Percentiles rank a stretch among this genome's conserved stretches.
Conservation (phyloP, 441 rosid genomes). For the Melastoma candidum region DNA sequence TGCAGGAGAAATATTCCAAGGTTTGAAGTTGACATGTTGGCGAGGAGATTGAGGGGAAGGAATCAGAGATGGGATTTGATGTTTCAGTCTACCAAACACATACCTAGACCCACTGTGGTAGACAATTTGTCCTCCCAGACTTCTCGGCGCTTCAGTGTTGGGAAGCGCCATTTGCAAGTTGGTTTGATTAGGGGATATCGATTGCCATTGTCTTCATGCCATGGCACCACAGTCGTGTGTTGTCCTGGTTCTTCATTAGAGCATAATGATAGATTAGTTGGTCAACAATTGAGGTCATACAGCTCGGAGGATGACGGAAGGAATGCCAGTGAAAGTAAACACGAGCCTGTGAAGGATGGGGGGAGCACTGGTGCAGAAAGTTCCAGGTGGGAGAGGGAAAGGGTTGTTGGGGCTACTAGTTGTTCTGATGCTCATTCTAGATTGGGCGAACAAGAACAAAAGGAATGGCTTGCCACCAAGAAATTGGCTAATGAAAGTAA, state of each 20-base stretch:
- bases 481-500: constrained; percentile 60
- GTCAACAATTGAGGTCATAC: constrained; percentile 40
- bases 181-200: constrained; percentile 29
- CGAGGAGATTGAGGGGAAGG: constrained; percentile 42
- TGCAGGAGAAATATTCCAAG: constrained; percentile 18
- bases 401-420: constrained; percentile 22
- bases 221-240: constrained; percentile 19
- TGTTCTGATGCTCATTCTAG: constrained; percentile 48
- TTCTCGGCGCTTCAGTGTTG: constrained; percentile 15
- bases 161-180: constrained; percentile 16
- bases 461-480: constrained; percentile 83
- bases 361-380: constrained; percentile 40
- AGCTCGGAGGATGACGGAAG: constrained; percentile 82
- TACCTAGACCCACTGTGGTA: constrained; percentile 25
- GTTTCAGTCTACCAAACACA: constrained; percentile 36
- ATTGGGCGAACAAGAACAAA: constrained; percentile 80
- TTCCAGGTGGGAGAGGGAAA: constrained; percentile 17
- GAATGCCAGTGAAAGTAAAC: constrained; percentile 62
- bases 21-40: constrained; percentile 49
- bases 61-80: constrained; percentile 46
- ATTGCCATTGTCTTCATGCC: constrained; percentile 21
- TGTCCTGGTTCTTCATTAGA: constrained; percentile 14
- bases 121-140: constrained; percentile 24
- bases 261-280: constrained; percentile 19
- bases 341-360: constrained; percentile 35